Evolutionary conservation across 2,329 filamentous ascomycete genomes (phyloP), one percentile per base, ranked within the genome.

Genomic region (Davidsoniella neocaledoniae): DNA sequence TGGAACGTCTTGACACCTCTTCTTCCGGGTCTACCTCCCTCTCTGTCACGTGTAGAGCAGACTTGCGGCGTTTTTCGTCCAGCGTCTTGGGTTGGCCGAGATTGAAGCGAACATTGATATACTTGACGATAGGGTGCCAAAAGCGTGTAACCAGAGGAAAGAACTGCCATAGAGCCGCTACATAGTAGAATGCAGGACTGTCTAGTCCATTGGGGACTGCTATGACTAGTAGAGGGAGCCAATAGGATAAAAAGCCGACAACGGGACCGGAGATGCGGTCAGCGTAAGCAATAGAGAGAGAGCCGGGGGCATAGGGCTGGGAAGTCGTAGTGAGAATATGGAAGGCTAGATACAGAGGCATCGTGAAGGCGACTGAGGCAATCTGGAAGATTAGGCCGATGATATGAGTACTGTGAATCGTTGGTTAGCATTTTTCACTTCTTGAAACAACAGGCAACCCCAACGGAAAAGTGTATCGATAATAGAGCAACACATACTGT

Each of bases 81-180:
- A 12, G 29, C 12, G 29, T 33, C 29, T 33, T 12, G 29, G 8
- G 29, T 9, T 33, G 29, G 29, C 8, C 29, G 12, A 33, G 29
- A 5, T 33, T 19, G 3, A 42, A 17, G 14, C n/a, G 36, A 16
- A 39, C 12, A 14, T 48, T 16, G 41, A 45, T 26, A 33, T 21
- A 14, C 3, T 8, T 40, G 6, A 6, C 23, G 6, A 43, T 14
- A 17, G 12, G 26, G 33, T 48, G 50, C 21, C 33, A 39, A 25
- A 40, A 25, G 2, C 4, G n/a, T 16, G 48, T 40, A 6, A 40
- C 39, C 8, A 39, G 5, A 5, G 50, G 50, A 26, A 52, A 52
- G 37, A 52, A n/a, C 37, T 52, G 50, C 50, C 46, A 52, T 1
- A 49, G 8, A 37, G 50, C 50, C 19, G 17, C 39, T 46, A 25